phyloP scores from a whole-genome alignment of 208 protist genomes.

The Blastocrithidia nonstop region DNA sequence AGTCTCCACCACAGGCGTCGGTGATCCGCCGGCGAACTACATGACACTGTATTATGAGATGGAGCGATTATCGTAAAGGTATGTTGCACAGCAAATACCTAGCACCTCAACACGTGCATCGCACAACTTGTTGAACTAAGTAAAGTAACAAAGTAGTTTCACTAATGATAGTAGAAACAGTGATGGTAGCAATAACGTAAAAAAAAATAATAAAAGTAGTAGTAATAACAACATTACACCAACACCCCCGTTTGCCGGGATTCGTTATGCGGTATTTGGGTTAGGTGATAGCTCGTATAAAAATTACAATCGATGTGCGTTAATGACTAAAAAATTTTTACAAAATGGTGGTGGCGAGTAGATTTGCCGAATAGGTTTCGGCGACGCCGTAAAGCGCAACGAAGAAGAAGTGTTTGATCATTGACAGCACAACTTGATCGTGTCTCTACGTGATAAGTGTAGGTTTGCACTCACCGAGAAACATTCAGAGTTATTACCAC shows the following conservation, averaged over 20 bases:
- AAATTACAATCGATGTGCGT: constrained; percentile 75
- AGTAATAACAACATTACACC: not conserved
- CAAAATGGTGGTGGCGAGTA: constrained; percentile 35
- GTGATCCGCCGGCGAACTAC: constrained; percentile 50
- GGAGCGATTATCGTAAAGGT: too few species aligned
- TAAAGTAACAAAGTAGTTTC: too few species aligned
- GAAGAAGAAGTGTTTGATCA: constrained; percentile 60
- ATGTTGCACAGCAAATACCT: too few species aligned
- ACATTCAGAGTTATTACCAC: too few species aligned
- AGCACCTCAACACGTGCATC: too few species aligned
- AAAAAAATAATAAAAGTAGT: too few species aligned
- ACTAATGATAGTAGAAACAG: constrained; percentile 2
- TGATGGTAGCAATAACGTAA: not conserved
- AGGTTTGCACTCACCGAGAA: not conserved
- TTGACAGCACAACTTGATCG: constrained; percentile 42
- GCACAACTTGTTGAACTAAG: too few species aligned
- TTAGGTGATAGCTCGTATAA: constrained; percentile 94
- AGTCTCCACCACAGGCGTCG: constrained; percentile 48
- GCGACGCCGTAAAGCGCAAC: constrained; percentile 27
- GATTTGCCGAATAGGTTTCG: constrained; percentile 35
- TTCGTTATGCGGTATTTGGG: constrained; percentile 83
- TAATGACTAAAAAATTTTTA: constrained; percentile 24
- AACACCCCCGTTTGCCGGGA: constrained; percentile 17
- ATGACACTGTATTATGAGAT: constrained; percentile 29
- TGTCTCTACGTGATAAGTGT: constrained; percentile 14